phyloP scores from a whole-genome alignment of 352 stramenopile genomes.

The Aphanomyces cochlioides region DNA sequence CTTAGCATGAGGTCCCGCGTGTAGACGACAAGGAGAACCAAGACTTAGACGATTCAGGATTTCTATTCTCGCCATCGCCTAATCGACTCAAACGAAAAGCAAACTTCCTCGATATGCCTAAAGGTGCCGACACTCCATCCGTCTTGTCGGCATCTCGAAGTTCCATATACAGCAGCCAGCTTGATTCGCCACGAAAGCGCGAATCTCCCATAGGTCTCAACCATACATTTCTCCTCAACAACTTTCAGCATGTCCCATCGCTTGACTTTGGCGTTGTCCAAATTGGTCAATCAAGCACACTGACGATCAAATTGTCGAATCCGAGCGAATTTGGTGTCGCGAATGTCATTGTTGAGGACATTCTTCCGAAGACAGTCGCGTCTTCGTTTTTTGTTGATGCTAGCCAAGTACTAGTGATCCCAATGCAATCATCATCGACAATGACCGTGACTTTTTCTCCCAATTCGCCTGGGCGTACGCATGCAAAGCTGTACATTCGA shows the following conservation, averaged over 20 bases:
- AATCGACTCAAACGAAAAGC: slow-evolving; percentile 19
- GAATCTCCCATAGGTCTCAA: not conserved
- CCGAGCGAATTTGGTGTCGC: slow-evolving; percentile 53
- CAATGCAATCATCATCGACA: slow-evolving; percentile 46
- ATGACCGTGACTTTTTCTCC: slow-evolving; percentile 68
- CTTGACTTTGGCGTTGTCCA: slow-evolving; percentile 55
- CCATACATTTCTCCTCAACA: slow-evolving; percentile 46
- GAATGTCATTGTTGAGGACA: slow-evolving; percentile 68
- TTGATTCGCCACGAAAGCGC: slow-evolving; percentile 7
- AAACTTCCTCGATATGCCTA: not conserved
- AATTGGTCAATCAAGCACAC: slow-evolving; percentile 44
- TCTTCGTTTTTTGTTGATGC: slow-evolving; percentile 7
- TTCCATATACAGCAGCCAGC: not conserved
- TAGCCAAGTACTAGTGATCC: slow-evolving; percentile 41
- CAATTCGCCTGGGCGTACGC: slow-evolving; percentile 39
- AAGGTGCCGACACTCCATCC: not conserved
- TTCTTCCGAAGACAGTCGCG: slow-evolving; percentile 37
- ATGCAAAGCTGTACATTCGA: slow-evolving; percentile 24
- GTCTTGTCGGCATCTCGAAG: not conserved
- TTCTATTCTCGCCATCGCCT: not conserved
- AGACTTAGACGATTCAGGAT: slow-evolving; percentile 9
- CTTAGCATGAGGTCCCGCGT: not conserved
- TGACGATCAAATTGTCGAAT: slow-evolving; percentile 55
- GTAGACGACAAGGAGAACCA: slow-evolving; percentile 15
- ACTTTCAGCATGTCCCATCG: slow-evolving; percentile 39